Evolutionary conservation across 306 rosid species (phyloP), one percentile per base, ranked within the genome.

Genomic region (Elaeagnus macrophylla): DNA sequence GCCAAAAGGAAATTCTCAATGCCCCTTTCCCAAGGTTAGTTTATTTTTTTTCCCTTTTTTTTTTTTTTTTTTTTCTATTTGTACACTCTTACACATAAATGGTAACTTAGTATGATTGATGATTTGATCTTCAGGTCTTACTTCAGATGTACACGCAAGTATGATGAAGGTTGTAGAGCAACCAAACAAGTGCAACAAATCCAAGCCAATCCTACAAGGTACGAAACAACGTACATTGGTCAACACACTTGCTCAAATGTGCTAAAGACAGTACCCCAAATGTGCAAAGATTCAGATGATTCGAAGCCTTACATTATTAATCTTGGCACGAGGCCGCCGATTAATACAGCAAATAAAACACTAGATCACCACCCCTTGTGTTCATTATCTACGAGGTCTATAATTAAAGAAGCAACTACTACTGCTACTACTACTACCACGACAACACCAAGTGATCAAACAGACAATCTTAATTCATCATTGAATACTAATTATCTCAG

Each of bases 71-170:
- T 7, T 7, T 11, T 12, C 17, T 52, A 36, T 16, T 15, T 52
- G n/a, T 36, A 2, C 9, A 6, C 1, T 37, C 14, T n/a, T 54
- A 3, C 11, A 36, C 45, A 14, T 12, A 10, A 6, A 14, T 54
- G 25, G 14, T 54, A 32, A 37, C 7, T 2, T 41, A 10, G 1
- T 9, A 41, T 41, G 32, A 41, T 41, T 10, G 46, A 13, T 41
- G 11, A 41, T 41, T 45, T 6, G 19, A 18, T 6, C 9, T 62
- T 48, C 78, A 83, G 95, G 75, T 73, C 59, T 68, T 89, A 89
- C 65, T 89, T 41, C 14, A 75, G 95, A 49, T 89, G 97, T 73
- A 83, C 88, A 12, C 90, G 83, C 67, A 89, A 81, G 67, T 45
- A 5, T 56, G 95, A 85, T 0, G 94, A 89, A 18, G 48, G 54